A percentile compares a stretch with the other conserved stretches of the same genome.
These are phyloP conservation scores for Isoetes engelmannii DNA, from an alignment of 83 land plant genomes.

Conservation along the genomic window DNA sequence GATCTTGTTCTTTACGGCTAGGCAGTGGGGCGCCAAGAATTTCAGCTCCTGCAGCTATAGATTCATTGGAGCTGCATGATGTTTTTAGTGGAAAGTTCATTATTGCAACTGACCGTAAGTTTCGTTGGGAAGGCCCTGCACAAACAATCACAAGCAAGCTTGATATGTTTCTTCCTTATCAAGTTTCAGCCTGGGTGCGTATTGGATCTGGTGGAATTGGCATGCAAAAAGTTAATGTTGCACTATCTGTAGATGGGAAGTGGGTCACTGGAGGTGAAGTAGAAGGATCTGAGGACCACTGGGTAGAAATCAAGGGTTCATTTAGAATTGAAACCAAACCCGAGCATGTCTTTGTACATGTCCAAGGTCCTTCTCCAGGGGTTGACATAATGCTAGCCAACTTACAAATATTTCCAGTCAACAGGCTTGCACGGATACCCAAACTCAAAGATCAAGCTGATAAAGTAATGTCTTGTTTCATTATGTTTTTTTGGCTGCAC, in stretches of 20 bases:
- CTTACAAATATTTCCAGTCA: constrained; percentile 79
- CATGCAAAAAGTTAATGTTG: constrained; percentile 74
- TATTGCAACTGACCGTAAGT: constrained; percentile 57
- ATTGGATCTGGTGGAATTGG: constrained; percentile 44
- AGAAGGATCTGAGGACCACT: constrained; percentile 43
- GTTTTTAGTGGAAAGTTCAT: constrained; percentile 63
- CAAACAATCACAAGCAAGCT: constrained; percentile 77
- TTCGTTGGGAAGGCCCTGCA: constrained; percentile 90
- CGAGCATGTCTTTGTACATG: constrained; percentile 53
- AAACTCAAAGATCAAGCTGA: constrained; percentile 56
- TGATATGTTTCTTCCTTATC: constrained; percentile 64
- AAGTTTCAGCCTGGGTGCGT: constrained; percentile 93
- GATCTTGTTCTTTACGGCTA: constrained; percentile 53
- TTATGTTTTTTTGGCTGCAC: background rate
- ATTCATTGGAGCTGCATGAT: constrained; percentile 49
- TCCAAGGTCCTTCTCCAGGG: constrained; percentile 84
- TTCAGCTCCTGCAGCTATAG: constrained; percentile 60
- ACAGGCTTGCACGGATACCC: constrained; percentile 50
- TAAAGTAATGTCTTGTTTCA: constrained; percentile 44
- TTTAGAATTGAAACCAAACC: constrained; percentile 86
- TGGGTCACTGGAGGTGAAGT: constrained; percentile 92
- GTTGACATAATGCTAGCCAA: constrained; percentile 89
- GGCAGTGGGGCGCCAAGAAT: constrained; percentile 61
- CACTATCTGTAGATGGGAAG: constrained; percentile 61
- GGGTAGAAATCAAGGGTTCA: constrained; percentile 87